Conservation (phyloP, 257 asterid genomes). For the Solanum bulbocastanum region DNA sequence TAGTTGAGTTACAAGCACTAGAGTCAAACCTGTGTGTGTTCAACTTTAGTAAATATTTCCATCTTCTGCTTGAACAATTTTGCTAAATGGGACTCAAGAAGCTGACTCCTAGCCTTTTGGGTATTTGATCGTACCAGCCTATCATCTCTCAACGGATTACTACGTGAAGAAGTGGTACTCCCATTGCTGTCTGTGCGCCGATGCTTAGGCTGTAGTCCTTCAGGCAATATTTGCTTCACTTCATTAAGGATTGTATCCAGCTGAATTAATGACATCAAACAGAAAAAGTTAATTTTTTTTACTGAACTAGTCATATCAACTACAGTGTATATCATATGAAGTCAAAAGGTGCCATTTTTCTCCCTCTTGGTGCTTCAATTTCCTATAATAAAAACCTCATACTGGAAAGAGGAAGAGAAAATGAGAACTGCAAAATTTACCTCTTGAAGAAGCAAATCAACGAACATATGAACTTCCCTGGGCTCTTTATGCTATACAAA, state of each 20-base stretch:
- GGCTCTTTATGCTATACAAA: conserved; percentile 85
- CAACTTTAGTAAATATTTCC: conserved; percentile 87
- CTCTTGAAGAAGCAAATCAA: conserved; percentile 89
- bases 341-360: background rate
- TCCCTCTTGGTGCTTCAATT: background rate
- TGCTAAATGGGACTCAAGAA: conserved; percentile 93
- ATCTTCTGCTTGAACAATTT: conserved; percentile 89
- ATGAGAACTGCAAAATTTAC: conserved; percentile 20
- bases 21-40: conserved; percentile 74
- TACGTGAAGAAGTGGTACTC: conserved; percentile 85
- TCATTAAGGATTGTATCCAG: conserved; percentile 50
- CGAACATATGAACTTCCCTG: conserved; percentile 98
- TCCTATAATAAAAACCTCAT: background rate
- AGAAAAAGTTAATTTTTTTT: background rate
- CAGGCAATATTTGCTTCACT: conserved; percentile 79
- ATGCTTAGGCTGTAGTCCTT: conserved; percentile 61
- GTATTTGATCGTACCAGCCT: conserved; percentile 62
- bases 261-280: conserved; percentile 23
- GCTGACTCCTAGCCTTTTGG: conserved; percentile 95
- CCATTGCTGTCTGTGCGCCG: conserved; percentile 84
- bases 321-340: background rate
- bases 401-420: background rate
- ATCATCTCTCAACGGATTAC: conserved; percentile 90
- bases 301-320: background rate
- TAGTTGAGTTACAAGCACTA: conserved; percentile 1